phyloP scores from a whole-genome alignment of 805 yeast genomes.

The Myxozyma neglecta region DNA sequence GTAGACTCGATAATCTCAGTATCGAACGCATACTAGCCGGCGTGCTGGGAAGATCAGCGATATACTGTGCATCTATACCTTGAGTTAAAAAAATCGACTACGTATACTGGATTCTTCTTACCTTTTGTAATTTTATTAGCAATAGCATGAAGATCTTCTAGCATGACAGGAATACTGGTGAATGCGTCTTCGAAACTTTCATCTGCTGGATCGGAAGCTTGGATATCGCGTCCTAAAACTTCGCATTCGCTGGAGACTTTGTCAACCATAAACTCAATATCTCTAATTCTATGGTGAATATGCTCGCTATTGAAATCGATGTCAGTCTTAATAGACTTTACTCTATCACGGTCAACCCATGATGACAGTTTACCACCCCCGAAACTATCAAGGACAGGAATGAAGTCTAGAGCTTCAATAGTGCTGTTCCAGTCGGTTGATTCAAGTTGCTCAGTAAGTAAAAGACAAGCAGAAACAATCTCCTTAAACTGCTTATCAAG shows the following conservation, averaged over 20 bases:
- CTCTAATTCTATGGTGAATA: conserved; percentile 29
- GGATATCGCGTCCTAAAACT: conserved; percentile 18
- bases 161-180: conserved; percentile 24
- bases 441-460: conserved; percentile 32
- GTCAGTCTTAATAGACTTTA: conserved; percentile 16
- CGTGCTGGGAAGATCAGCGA: conserved; percentile 30
- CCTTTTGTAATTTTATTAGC: conserved; percentile 31
- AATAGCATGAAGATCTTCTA: conserved; percentile 35
- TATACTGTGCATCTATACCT: conserved; percentile 33
- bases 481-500: conserved; percentile 33
- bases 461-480: conserved; percentile 32
- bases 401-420: conserved; percentile 10
- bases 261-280: conserved; percentile 31
- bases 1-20: conserved; percentile 32
- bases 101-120: not conserved
- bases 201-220: conserved; percentile 20
- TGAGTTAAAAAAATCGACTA: not conserved
- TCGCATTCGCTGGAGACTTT: conserved; percentile 26
- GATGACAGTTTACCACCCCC: conserved; percentile 30
- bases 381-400: conserved; percentile 22
- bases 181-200: conserved; percentile 1
- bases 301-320: conserved; percentile 23
- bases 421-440: conserved; percentile 28
- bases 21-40: conserved; percentile 28
- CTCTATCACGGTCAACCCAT: conserved; percentile 28